A percentile compares a stretch with the other conserved stretches of the same genome.
phyloP scores from a whole-genome alignment of 2,329 filamentous ascomycete genomes.

The Hypoxylon sp. region DNA sequence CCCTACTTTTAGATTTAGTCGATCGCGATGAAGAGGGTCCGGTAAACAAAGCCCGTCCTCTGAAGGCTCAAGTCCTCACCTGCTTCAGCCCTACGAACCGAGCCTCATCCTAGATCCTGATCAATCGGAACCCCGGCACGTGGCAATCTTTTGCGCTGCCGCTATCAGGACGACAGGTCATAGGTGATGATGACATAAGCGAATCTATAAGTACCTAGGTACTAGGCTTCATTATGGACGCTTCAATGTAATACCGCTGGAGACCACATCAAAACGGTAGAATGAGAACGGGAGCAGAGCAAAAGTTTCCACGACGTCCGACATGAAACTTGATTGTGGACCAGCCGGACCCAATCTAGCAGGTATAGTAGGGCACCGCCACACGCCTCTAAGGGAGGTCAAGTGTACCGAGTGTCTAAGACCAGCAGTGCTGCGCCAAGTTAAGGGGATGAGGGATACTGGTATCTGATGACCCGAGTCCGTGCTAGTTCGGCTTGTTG shows the following conservation, averaged over 20 bases:
- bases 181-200: background rate
- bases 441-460: background rate
- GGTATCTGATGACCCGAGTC: background rate
- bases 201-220: background rate
- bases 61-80: background rate
- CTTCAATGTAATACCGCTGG: conserved; percentile 1
- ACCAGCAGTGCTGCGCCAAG: background rate
- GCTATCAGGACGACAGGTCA: background rate
- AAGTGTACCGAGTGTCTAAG: conserved; percentile 68
- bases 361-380: conserved; percentile 9
- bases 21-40: background rate
- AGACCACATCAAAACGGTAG: background rate
- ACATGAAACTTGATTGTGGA: background rate
- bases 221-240: background rate
- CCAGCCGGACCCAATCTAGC: background rate
- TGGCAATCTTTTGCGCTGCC: conserved; percentile 1
- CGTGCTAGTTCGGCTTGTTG: background rate
- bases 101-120: conserved; percentile 22
- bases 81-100: conserved; percentile 29
- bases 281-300: conserved; percentile 2
- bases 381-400: conserved; percentile 55
- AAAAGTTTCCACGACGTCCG: background rate
- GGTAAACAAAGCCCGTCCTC: background rate
- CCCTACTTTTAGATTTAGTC: background rate
- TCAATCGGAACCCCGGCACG: conserved; percentile 8